Conservation (phyloP, 441 rosid genomes). For the Gossypium schwendimanii region DNA sequence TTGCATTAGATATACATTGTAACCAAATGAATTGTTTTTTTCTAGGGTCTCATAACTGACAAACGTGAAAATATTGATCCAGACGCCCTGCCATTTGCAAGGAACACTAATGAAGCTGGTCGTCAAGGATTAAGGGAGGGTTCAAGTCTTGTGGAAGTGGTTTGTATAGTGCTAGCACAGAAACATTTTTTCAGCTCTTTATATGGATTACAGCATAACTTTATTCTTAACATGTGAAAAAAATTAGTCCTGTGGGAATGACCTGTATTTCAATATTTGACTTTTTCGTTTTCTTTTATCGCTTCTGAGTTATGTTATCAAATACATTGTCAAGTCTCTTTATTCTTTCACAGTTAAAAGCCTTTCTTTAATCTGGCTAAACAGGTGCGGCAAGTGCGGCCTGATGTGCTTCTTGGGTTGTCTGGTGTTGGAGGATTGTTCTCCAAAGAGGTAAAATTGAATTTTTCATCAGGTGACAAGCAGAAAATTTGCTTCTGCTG, state of each 20-base stretch:
- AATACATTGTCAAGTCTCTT: neutral
- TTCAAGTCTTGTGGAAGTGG: conserved; percentile 92
- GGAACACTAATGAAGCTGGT: conserved; percentile 65
- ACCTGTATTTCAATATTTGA: neutral
- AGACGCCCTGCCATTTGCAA: conserved; percentile 83
- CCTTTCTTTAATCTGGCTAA: conserved; percentile 15
- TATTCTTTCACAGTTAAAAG: neutral
- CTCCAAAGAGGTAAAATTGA: conserved; percentile 74
- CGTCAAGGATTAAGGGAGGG: conserved; percentile 96
- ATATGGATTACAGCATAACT: conserved; percentile 11
- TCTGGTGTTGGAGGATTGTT: conserved; percentile 99
- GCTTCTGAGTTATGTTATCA: neutral
- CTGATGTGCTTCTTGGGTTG: conserved; percentile 97
- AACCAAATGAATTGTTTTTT: conserved; percentile 17
- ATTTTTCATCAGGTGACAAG: conserved; percentile 1
- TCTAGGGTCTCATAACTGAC: conserved; percentile 89
- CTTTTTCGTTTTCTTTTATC: neutral
- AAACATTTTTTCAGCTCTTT: neutral
- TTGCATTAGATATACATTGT: conserved; percentile 1
- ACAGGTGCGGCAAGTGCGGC: conserved; percentile 91
- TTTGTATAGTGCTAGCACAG: conserved; percentile 30
- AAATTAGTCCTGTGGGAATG: conserved; percentile 2
- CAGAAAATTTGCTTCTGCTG: neutral
- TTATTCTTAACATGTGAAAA: neutral
- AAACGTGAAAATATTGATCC: conserved; percentile 71